Base-by-base conservation (phyloP, 2,329 filamentous ascomycete species). In the Claviceps fusiformis region DNA sequence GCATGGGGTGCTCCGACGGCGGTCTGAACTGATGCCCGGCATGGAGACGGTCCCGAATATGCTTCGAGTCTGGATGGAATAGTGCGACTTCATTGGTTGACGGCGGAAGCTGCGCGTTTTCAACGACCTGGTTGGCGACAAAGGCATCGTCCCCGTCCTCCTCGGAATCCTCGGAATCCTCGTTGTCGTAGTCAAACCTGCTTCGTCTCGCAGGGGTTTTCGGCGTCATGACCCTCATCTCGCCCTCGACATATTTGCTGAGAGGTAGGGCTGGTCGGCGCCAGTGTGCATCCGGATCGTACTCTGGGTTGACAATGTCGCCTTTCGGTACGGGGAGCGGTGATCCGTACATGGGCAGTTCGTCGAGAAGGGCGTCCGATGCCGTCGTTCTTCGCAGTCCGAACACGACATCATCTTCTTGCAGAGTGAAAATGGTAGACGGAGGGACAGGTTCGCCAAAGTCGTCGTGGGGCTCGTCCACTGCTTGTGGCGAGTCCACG, bases 1-100 rank as follows among this genome's bases (percentile, higher is more conserved):
- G 93, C 91, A 97, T 97, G 0, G 82, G 80, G 66, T 90, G 85
- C 67, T 97, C 92, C 0, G 89, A 90, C 0, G 93, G 93, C 17
- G 93, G 93, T 54, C 91, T 80, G 74, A 98, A 97, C 59, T 92
- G 88, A 68, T 96, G 91, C 9, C 88, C 87, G 10, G 89, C 88
- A 66, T 96, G 89, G 5, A 98, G 80, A 17, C 93, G 81, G 65
- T 97, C 92, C 56, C 92, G 82, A 45, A 96, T 90, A 54, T 85
- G 80, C 68, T 92, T 95, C 73, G 95, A 92, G 57, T 95, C 88
- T 0, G 89, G 83, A 59, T 88, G 83, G 70, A 98, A 98, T 0
- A 98, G 74, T 1, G 92, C 91, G 56, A 96, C 89, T 57, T 88
- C 81, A 1, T 77, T 81, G 60, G 86, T 85, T 59, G 87, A 81